Base-by-base conservation (phyloP, 2,329 filamentous ascomycete species). In the Atkinsonella hypoxylon region DNA sequence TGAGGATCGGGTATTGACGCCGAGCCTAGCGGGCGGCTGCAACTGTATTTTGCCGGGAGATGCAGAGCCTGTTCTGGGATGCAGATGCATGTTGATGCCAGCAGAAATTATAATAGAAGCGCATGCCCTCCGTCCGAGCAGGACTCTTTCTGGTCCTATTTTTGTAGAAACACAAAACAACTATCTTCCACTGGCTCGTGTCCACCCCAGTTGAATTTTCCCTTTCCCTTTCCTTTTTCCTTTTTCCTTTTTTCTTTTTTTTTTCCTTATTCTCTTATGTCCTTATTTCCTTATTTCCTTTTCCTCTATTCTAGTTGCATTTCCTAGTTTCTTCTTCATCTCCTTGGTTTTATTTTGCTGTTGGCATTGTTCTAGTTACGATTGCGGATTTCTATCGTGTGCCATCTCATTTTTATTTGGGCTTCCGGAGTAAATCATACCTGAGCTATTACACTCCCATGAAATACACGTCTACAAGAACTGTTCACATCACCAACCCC, bases 101-200 rank as follows among this genome's bases (percentile, higher is more conserved):
- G 38, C 13, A 7, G 12, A 32, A 30, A 18, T 45, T 62, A 61
- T 62, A 62, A 59, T 59, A 62, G 56, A 55, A 53, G 54, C 45
- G 40, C 47, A 36, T 45, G 54, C 54, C 58, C 15, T 34, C 38
- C 36, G 17, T 49, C 52, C 38, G 17, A 15, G 44, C 18, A n/a
- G 18, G 11, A 18, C 6, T n/a, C 10, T 18, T 32, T 12, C 44
- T 20, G 31, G 12, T 42, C 26, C 17, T 42, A 13, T 43, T 47
- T 47, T 45, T 43, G 38, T 45, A 9, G 48, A 46, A 50, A 53
- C 52, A 53, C 53, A 53, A 49, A 53, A 54, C 49, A 31, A 18
- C 26, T 4, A 20, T 43, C 13, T 43, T 43, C 18, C 5, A 26
- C 39, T 32, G 47, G 47, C 17, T 31, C 40, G 40, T 39, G 39